Evolutionary conservation across 176 grass and related monocot genomes (phyloP).

Genomic region (Phoenix dactylifera): DNA sequence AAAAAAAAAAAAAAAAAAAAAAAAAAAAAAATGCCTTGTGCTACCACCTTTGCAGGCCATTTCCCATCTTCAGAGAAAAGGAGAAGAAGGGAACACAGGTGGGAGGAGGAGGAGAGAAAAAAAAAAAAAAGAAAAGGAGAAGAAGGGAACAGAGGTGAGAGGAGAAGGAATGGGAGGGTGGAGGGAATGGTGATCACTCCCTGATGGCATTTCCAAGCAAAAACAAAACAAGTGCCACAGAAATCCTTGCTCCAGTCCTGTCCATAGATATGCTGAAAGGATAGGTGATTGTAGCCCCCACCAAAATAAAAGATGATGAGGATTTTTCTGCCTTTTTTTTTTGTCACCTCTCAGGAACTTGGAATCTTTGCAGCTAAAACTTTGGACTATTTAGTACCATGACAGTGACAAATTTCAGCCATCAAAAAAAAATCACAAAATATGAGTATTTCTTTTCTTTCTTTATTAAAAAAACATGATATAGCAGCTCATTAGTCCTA

Average conservation of each 20-base stretch:
- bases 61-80: background rate
- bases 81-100: background rate
- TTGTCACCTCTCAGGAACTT: slow-evolving; percentile 1
- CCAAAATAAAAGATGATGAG: background rate
- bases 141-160: background rate
- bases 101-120: too few relatives aligned
- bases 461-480: too few relatives aligned
- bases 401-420: too few relatives aligned
- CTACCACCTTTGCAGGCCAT: background rate
- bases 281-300: slow-evolving; percentile 1
- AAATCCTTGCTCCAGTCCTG: background rate
- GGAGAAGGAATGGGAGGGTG: background rate
- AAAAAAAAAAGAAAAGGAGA: background rate
- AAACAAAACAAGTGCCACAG: too few relatives aligned
- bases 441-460: background rate
- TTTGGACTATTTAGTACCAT: background rate
- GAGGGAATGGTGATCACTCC: too few relatives aligned
- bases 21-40: too few relatives aligned
- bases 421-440: background rate
- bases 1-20: too few relatives aligned
- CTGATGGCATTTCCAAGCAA: too few relatives aligned
- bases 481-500: too few relatives aligned
- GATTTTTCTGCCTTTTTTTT: background rate
- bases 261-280: background rate
- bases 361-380: slow-evolving; percentile 26